phyloP scores from a whole-genome alignment of 2,329 filamentous ascomycete genomes.

The Botrytis hyacinthi region DNA sequence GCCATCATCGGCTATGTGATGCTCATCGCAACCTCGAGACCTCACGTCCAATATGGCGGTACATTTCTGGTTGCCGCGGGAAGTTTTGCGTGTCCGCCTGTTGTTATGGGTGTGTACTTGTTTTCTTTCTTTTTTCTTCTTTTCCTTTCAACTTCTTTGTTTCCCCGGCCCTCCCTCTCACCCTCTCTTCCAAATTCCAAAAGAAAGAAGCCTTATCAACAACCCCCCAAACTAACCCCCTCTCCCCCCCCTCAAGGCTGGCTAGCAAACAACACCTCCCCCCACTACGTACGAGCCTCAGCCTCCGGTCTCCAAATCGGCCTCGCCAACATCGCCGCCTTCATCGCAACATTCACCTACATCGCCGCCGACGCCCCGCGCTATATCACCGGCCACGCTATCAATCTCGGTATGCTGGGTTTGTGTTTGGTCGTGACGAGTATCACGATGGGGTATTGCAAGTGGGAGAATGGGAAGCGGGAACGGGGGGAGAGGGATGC shows the following conservation, averaged over 20 bases:
- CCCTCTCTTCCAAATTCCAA: too few relatives aligned
- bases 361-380: slow-evolving; percentile 59
- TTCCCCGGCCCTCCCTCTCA: too few relatives aligned
- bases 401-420: slow-evolving; percentile 70
- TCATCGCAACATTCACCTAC: slow-evolving; percentile 51
- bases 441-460: slow-evolving; percentile 57
- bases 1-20: slow-evolving; percentile 77
- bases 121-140: too few relatives aligned
- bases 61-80: slow-evolving; percentile 81
- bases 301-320: slow-evolving; percentile 18
- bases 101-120: slow-evolving; percentile 19
- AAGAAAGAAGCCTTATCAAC: too few relatives aligned
- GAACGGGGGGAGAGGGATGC: slow-evolving; percentile 59
- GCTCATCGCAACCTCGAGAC: slow-evolving; percentile 62
- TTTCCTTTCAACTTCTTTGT: too few relatives aligned
- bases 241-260: neutral
- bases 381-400: slow-evolving; percentile 70
- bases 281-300: slow-evolving; percentile 16
- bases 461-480: slow-evolving; percentile 70
- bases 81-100: slow-evolving; percentile 67
- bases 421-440: slow-evolving; percentile 68
- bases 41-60: slow-evolving; percentile 74
- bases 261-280: slow-evolving; percentile 18
- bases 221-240: neutral
- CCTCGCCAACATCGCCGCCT: slow-evolving; percentile 81